Conservation (phyloP, 495 filamentous ascomycete genomes). For the Neurospora sp. region DNA sequence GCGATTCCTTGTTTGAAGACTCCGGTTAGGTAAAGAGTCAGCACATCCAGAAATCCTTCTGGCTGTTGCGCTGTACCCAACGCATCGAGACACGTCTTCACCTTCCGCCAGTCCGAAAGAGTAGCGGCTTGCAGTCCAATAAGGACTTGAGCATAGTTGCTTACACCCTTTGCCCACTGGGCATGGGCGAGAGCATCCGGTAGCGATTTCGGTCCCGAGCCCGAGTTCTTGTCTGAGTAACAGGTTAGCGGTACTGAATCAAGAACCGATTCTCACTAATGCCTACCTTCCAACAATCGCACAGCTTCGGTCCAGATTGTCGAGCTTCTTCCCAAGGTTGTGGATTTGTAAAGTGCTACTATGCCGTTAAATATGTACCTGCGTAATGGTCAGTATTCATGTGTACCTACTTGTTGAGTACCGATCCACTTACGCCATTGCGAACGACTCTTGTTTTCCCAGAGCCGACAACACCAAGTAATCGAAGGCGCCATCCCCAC, state of each 20-base stretch:
- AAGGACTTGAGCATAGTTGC: constrained; percentile 37
- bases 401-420: not conserved
- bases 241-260: constrained; percentile 12
- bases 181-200: constrained; percentile 33
- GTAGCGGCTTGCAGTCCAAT: constrained; percentile 37
- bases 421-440: constrained; percentile 31
- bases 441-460: constrained; percentile 37
- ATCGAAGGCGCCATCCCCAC: constrained; percentile 35
- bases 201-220: constrained; percentile 23
- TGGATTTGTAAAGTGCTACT: constrained; percentile 51
- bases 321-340: constrained; percentile 51
- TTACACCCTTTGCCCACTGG: constrained; percentile 33
- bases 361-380: constrained; percentile 56
- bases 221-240: constrained; percentile 19
- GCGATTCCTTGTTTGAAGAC: constrained; percentile 73
- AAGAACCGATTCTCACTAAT: not conserved
- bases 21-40: constrained; percentile 59
- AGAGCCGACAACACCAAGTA: constrained; percentile 41
- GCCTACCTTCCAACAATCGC: constrained; percentile 15
- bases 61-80: constrained; percentile 22
- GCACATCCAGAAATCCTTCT: constrained; percentile 25
- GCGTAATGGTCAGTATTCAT: constrained; percentile 30
- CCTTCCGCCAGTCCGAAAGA: constrained; percentile 33
- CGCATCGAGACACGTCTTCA: constrained; percentile 33
- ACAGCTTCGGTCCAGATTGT: constrained; percentile 33